These are phyloP conservation scores for Cladosporium sp. DNA, from an alignment of 2,329 filamentous ascomycete species.

Conservation along the genomic window DNA sequence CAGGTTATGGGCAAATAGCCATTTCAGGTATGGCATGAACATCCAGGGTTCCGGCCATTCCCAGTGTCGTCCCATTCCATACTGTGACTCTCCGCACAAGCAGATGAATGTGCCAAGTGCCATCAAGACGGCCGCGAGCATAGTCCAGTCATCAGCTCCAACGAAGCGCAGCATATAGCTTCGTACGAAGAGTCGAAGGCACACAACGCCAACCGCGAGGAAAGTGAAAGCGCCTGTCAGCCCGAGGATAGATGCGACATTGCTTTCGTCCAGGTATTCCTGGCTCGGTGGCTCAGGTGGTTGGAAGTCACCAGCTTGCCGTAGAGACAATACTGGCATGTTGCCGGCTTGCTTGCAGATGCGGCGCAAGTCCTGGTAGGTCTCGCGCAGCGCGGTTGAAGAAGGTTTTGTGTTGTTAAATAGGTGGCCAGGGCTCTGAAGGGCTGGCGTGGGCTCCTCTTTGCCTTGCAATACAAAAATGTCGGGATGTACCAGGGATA, in stretches of 20 bases:
- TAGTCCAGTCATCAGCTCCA: constrained; percentile 48
- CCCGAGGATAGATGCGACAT: constrained; percentile 21
- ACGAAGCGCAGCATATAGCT: constrained; percentile 44
- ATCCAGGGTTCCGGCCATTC: constrained; percentile 25
- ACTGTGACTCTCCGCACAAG: constrained; percentile 41
- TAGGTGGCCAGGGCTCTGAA: too few relatives aligned
- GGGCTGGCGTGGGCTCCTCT: too few relatives aligned
- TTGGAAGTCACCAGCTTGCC: not conserved
- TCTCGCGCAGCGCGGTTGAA: too few relatives aligned
- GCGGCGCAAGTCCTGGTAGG: too few relatives aligned
- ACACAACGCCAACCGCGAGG: constrained; percentile 20
- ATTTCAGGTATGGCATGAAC: constrained; percentile 36
- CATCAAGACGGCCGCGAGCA: constrained; percentile 39
- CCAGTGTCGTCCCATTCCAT: constrained; percentile 47
- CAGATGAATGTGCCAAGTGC: constrained; percentile 34
- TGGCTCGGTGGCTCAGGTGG: constrained; percentile 1
- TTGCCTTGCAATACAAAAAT: too few relatives aligned
- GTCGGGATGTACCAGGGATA: too few relatives aligned
- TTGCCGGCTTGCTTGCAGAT: too few relatives aligned
- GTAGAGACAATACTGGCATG: not conserved
- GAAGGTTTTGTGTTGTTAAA: too few relatives aligned
- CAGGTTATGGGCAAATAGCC: constrained; percentile 45
- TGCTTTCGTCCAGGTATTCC: constrained; percentile 24
- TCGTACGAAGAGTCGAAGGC: constrained; percentile 35
- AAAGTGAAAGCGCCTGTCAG: constrained; percentile 21